Percentiles rank a stretch among this genome's conserved stretches.
Evolutionary conservation across 768 basidiomycete species (phyloP).

Genomic region (Hebeloma cylindrosporum): DNA sequence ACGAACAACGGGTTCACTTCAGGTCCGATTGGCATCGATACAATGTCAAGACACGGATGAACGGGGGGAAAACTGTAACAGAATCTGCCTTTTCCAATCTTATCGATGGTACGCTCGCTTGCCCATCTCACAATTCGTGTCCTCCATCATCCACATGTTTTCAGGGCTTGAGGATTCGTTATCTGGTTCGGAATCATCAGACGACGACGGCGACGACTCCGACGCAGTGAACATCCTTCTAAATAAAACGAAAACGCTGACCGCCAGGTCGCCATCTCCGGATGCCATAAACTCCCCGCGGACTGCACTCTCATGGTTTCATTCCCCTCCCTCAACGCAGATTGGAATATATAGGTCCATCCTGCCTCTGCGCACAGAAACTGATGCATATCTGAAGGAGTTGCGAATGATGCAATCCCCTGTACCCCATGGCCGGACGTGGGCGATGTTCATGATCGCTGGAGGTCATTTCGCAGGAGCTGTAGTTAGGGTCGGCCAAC

Average conservation of each 20-base stretch:
- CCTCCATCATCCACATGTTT: background rate
- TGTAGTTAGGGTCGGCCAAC: constrained; percentile 68
- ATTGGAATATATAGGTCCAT: constrained; percentile 83
- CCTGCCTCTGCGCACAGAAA: constrained; percentile 52
- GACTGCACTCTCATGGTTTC: constrained; percentile 88
- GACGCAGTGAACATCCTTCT: constrained; percentile 71
- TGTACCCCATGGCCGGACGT: constrained; percentile 61
- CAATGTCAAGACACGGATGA: constrained; percentile 83
- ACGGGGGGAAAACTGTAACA: constrained; percentile 59
- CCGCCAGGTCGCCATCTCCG: constrained; percentile 47
- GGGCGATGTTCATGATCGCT: constrained; percentile 96
- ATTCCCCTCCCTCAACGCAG: constrained; percentile 83
- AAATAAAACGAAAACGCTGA: constrained; percentile 51
- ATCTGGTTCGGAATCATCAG: constrained; percentile 86
- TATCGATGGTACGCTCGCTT: constrained; percentile 65
- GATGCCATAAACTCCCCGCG: constrained; percentile 38
- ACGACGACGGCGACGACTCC: constrained; percentile 53
- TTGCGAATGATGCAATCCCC: constrained; percentile 64
- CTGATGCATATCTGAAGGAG: constrained; percentile 54
- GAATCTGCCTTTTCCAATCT: constrained; percentile 75
- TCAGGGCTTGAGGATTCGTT: constrained; percentile 74
- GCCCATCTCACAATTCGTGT: background rate
- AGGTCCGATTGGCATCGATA: constrained; percentile 98
- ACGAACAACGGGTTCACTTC: constrained; percentile 84
- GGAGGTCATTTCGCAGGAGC: constrained; percentile 98